Conservation (phyloP, 2,329 filamentous ascomycete genomes). For the Stemphylium lycopersici region DNA sequence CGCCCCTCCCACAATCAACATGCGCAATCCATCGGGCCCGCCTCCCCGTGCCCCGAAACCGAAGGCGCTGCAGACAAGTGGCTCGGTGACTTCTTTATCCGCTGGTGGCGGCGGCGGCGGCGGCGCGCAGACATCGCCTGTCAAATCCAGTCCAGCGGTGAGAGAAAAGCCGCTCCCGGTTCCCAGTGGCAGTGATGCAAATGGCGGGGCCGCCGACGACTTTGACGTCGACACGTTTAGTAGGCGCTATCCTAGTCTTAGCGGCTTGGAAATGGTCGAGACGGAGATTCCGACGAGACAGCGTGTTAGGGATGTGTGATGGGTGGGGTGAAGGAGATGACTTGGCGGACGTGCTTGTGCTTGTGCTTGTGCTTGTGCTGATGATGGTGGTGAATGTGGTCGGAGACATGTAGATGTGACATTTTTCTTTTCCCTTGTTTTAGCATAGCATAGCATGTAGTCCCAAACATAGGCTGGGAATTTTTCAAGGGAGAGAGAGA, state of each 20-base stretch:
- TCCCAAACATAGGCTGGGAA: too few species aligned
- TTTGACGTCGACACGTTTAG: conserved; percentile 72
- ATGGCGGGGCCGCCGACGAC: conserved; percentile 61
- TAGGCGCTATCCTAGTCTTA: conserved; percentile 84
- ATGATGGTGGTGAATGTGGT: too few species aligned
- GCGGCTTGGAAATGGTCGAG: conserved; percentile 87
- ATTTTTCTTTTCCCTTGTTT: not conserved
- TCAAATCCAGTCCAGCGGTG: not conserved
- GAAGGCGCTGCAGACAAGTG: conserved; percentile 61
- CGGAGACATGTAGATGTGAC: too few species aligned
- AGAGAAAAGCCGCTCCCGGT: conserved; percentile 32
- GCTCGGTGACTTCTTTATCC: conserved; percentile 11
- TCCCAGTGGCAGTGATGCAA: conserved; percentile 4
- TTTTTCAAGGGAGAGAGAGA: too few species aligned
- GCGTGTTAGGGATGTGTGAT: conserved; percentile 30
- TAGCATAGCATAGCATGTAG: conserved; percentile 9
- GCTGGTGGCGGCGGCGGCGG: too few species aligned
- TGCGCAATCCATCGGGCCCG: conserved; percentile 40
- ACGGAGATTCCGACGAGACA: conserved; percentile 56
- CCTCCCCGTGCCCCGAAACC: conserved; percentile 65
- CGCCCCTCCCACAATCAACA: conserved; percentile 41
- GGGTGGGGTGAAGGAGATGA: not conserved
- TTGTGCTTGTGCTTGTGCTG: too few species aligned
- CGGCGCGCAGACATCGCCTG: conserved; percentile 12
- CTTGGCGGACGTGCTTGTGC: too few species aligned